Evolutionary conservation across 805 yeast species (phyloP).

Genomic region (Metschnikowia aberdeeniae): DNA sequence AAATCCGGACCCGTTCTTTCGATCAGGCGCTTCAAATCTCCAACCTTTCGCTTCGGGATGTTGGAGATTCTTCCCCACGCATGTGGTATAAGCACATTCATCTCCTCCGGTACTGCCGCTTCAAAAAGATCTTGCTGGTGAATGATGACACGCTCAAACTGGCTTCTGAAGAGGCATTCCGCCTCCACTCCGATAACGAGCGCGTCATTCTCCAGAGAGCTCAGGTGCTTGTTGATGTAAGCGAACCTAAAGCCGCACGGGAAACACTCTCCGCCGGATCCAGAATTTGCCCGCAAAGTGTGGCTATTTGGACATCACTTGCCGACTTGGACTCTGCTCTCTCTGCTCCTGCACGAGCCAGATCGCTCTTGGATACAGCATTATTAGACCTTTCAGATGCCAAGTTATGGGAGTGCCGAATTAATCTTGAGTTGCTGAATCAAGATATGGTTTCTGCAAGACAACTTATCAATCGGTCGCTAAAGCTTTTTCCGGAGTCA

Average conservation of each 20-base stretch:
- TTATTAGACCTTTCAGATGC: slow-evolving; percentile 45
- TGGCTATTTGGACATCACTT: slow-evolving; percentile 52
- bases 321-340: slow-evolving; percentile 42
- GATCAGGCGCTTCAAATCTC: slow-evolving; percentile 34
- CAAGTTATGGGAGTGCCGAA: slow-evolving; percentile 58
- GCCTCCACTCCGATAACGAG: slow-evolving; percentile 43
- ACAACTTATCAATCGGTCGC: slow-evolving; percentile 52
- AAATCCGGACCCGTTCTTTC: slow-evolving; percentile 41
- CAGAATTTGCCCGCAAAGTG: slow-evolving; percentile 40
- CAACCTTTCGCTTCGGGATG: slow-evolving; percentile 10
- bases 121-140: slow-evolving; percentile 12
- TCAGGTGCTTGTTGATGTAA: slow-evolving; percentile 41
- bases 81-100: slow-evolving; percentile 61
- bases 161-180: slow-evolving; percentile 45
- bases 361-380: slow-evolving; percentile 70
- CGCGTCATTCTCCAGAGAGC: slow-evolving; percentile 62
- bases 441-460: slow-evolving; percentile 51
- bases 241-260: slow-evolving; percentile 37
- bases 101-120: slow-evolving; percentile 40
- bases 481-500: slow-evolving; percentile 54
- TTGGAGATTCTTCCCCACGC: slow-evolving; percentile 34
- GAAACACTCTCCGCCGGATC: slow-evolving; percentile 49
- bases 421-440: slow-evolving; percentile 51
- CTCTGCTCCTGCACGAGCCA: slow-evolving; percentile 50
- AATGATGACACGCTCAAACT: slow-evolving; percentile 14